A percentile compares a stretch with the other conserved stretches of the same genome.
Evolutionary conservation across 2,329 filamentous ascomycete species (phyloP).

Genomic region (Emergomyces pasteurianus): DNA sequence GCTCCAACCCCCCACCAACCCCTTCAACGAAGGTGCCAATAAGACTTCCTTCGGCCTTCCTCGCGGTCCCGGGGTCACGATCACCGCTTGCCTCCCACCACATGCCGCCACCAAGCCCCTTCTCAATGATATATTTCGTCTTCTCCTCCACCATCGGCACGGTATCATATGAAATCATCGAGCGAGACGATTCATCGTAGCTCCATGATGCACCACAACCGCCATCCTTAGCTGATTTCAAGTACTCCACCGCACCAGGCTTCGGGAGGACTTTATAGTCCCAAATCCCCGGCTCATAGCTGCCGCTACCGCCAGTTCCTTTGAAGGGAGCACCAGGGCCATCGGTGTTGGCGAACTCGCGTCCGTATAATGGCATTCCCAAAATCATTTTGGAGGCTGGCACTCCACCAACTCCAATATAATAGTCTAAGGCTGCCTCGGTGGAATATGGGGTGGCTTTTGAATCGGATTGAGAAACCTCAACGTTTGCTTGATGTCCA

Average conservation of each 20-base stretch:
- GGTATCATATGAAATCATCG: slow-evolving; percentile 63
- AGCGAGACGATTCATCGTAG: slow-evolving; percentile 51
- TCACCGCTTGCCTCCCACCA: slow-evolving; percentile 91
- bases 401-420: slow-evolving; percentile 50
- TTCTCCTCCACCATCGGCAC: slow-evolving; percentile 54
- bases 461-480: slow-evolving; percentile 47
- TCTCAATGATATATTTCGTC: slow-evolving; percentile 55
- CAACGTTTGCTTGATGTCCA: slow-evolving; percentile 76
- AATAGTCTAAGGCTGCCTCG: slow-evolving; percentile 56
- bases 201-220: slow-evolving; percentile 60
- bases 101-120: slow-evolving; percentile 74
- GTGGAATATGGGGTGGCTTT: slow-evolving; percentile 67
- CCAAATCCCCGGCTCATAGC: slow-evolving; percentile 75
- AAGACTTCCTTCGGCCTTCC: slow-evolving; percentile 44
- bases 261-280: slow-evolving; percentile 79
- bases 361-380: slow-evolving; percentile 94
- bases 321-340: slow-evolving; percentile 60
- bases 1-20: slow-evolving; percentile 26
- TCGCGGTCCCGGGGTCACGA: slow-evolving; percentile 40
- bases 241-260: slow-evolving; percentile 49
- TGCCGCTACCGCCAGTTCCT: slow-evolving; percentile 60
- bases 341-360: slow-evolving; percentile 68
- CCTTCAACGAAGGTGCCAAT: slow-evolving; percentile 44
- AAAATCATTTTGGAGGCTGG: slow-evolving; percentile 62
- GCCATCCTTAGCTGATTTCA: slow-evolving; percentile 37